Evolutionary conservation across 2,329 filamentous ascomycete species (phyloP), one percentile per base, ranked within the genome.

Genomic region (Paracoccidioides brasiliensis): DNA sequence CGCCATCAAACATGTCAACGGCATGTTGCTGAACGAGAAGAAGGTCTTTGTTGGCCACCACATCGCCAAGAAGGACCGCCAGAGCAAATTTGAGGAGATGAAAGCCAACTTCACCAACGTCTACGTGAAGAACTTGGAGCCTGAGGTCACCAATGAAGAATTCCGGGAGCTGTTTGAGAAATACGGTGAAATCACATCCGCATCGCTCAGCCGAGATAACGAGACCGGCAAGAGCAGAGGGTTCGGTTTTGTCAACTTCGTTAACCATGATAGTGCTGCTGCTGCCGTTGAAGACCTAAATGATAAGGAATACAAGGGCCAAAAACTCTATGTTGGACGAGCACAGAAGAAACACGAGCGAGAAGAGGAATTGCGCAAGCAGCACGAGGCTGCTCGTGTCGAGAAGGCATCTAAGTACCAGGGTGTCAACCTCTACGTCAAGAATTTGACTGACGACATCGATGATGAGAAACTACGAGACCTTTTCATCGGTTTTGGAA

Each of bases 21-120:
- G 93, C 73, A 98, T 98, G 93, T 80, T 98, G 72, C 77, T 98
- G 71, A 98, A 98, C 78, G 93, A 98, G 83, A 98, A 98, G 86
- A 98, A 98, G 83, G 93, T 98, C 62, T 98, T 94, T 66, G 93
- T 98, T 65, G 93, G 93, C 62, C 91, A 96, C 77, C 93, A 98
- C 78, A 97, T 98, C 68, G 90, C 93, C 73, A 97, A 97, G 86
- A 97, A 97, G 82, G 93, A 98, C 71, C 91, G 93, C 67, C 93
- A 97, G 82, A 95, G 89, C 88, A 98, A 98, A 79, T 97, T 97
- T 66, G 93, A 98, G 79, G 93, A 98, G 81, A 98, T 98, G 91
- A 98, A 98, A 85, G 93, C 93, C 74, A 98, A 98, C 81, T 98
- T 94, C 82, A 98, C 93, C 79, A 98, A 98, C 74, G 85, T 98